Evolutionary conservation across 2,329 filamentous ascomycete species (phyloP), one percentile per base, ranked within the genome.

Genomic region (Sarocladium oryzae): DNA sequence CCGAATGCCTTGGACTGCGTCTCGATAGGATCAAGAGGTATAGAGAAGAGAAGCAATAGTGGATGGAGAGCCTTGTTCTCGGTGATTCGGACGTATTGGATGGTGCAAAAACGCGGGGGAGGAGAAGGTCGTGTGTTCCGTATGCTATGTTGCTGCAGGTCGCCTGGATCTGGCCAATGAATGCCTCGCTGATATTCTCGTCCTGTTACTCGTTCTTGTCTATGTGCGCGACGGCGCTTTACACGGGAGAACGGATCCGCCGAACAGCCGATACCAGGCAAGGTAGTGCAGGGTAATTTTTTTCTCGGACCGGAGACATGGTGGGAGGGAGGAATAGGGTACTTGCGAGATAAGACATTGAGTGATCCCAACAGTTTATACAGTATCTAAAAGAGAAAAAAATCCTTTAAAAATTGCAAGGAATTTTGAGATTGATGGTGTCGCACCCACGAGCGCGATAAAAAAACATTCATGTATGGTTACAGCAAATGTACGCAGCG

Each of bases 141-240:
- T 38, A 24, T 36, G 26, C 18, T 32, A n/a, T n/a, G n/a, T 15
- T 26, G 36, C 26, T 46, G 40, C 50, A 48, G 50, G 38, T 5
- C 10, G 43, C 20, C 43, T 20, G 23, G 40, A n/a, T 16, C 20
- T 51, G 40, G 26, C 50, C 50, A 51, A 51, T 51, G 50, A 26
- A 15, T 46, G 41, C 23, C 16, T 36, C 16, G 18, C 26, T 28
- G 50, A 51, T 41, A 16, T 7, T 48, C 10, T 48, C 4, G 10
- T 32, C 10, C 33, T 18, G 23, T 30, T 2, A 33, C 10, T 48
- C 21, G 43, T 33, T 49, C 37, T 49, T 35, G 23, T 33, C 33
- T 26, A 30, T 36, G 38, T 10, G 20, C 4, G 23, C 38, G 5
- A 32, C 40, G 18, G 20, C 21, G 26, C 43, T 20, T 33, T 30